Base-by-base conservation (phyloP, 2,329 filamentous ascomycete genomes). In the Plectosphaerella plurivora region DNA sequence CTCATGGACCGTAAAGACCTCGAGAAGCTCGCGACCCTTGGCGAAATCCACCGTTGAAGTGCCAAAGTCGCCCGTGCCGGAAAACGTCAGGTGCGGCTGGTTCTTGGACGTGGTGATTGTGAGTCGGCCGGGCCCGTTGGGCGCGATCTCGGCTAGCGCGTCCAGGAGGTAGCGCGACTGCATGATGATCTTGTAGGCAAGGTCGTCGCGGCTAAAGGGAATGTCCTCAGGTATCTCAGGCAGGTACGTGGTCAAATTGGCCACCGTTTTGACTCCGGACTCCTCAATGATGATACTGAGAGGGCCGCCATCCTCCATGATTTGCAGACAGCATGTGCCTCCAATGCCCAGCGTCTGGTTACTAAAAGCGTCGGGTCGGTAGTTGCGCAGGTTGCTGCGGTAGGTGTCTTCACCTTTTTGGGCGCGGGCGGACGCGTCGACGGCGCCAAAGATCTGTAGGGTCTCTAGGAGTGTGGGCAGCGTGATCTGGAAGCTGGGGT, bases 181-280 rank as follows among this genome's bases (percentile, higher is more conserved):
- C 88, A 97, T 96, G 65, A 99, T 97, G 54, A 96, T 91, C 68
- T 97, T 99, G 73, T 97, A 88, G 9, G 84, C 78, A 9, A 97
- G 77, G 50, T 86, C 82, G 49, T 91, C 82, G 33, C 91, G 83
- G 63, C 93, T 85, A 59, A 99, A 91, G 0, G 93, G 94, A 45
- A 99, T 97, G 49, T 92, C 87, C 49, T 92, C 87, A 15, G 83
- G 79, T 42, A 74, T 71, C 58, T 91, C 86, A 15, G 88, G 82
- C 48, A 91, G 81, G 70, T 97, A 99, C 1, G 94, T 97, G 8
- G 87, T 89, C 49, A 99, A 76, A 55, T 94, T 88, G 69, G 92
- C 96, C 9, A 88, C 95, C 1, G 92, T 97, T 52, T 87, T 92
- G 46, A 97, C 87, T 4, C 88, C 89, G 1, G 86, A 80, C 69